Evolutionary conservation across 2,329 filamentous ascomycete species (phyloP), one percentile per base, ranked within the genome.

Genomic region (Neopestalotiopsis sp.): DNA sequence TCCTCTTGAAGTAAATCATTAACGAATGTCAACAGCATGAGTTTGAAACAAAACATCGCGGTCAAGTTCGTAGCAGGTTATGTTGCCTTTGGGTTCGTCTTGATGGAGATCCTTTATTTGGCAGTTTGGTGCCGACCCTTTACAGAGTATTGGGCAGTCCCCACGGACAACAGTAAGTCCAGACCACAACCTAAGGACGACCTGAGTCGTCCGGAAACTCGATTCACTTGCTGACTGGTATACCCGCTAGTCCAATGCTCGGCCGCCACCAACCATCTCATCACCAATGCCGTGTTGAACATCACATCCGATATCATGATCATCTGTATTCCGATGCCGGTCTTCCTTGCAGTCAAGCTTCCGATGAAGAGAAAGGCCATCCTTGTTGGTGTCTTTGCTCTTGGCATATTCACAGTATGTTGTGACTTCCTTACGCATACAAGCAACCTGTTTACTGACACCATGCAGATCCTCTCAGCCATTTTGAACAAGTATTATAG

Each of bases 271-370:
- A 81, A 88, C 73, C 89, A 89, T 72, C 82, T 89, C 12, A 89
- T 89, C 66, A 85, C 86, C 17, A 88, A 90, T 69, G 84, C 86
- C 1, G 81, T 84, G 4, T 84, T 91, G 74, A 91, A 91, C 72
- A 85, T 90, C 63, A 84, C 85, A 2, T 89, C 87, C 32, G 89
- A 91, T 71, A 49, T 89, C 2, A 82, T 88, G 79, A 90, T 91
- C 74, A 84, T 91, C 34, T 73, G 82, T 3, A 85, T 91, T 28
- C 87, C 88, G 1, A 81, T 90, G 71, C 88, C 88, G 2, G 71
- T 86, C 30, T 80, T 90, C 32, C 71, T 86, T 13, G 82, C 81
- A 30, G 83, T 88, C 0, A 82, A 84, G 61, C 79, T 90, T 2
- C 78, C 82, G 6, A 49, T 80, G 1, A 86, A 83, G 74, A 84